Base-by-base conservation (phyloP, 257 asterid genomes). In the Phtheirospermum japonicum region DNA sequence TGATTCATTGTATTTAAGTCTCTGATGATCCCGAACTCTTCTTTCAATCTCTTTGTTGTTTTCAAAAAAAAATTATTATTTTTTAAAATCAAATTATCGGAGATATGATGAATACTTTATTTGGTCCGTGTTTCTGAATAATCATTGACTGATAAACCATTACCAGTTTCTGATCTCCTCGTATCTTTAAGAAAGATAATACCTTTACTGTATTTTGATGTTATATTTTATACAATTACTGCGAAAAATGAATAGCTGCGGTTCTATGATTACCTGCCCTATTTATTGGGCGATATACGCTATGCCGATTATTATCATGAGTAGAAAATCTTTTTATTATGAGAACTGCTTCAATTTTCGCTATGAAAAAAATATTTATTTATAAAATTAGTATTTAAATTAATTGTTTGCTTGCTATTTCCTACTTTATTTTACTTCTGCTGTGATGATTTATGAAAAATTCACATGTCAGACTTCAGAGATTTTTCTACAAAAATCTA, bases 91-190 rank as follows among this genome's bases (percentile, higher is more conserved):
- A n/a, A n/a, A n/a, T n/a, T n/a, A n/a, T n/a, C n/a, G 77, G 78
- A 74, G 81, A 84, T 23, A 30, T 85, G 94, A 85, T 74, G 94
- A 80, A 61, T 33, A 59, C 6, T 30, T 2, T 9, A 61, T 37
- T 74, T 85, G 94, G 89, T 85, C 94, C 89, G 89, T 85, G 94
- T 85, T 85, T 82, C 94, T 80, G 94, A 85, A 74, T 63, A 32
- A 40, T 67, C 60, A 52, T 69, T 82, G 90, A 80, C 80, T 59
- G 94, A 80, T 20, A 74, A 64, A 42, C 3, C 64, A 23, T 74
- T 56, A 75, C 82, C 88, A 78, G 81, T 9, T 75, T 81, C 92
- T 84, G 92, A 84, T 82, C 82, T 79, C 80, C 73, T 48, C n/a
- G 40, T 32, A 1, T 18, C 23, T 14, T 0, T 32, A 46, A 10